Evolutionary conservation across 2,329 filamentous ascomycete genomes (phyloP), one percentile per base, ranked within the genome.

Genomic region (Cladosporium velox): DNA sequence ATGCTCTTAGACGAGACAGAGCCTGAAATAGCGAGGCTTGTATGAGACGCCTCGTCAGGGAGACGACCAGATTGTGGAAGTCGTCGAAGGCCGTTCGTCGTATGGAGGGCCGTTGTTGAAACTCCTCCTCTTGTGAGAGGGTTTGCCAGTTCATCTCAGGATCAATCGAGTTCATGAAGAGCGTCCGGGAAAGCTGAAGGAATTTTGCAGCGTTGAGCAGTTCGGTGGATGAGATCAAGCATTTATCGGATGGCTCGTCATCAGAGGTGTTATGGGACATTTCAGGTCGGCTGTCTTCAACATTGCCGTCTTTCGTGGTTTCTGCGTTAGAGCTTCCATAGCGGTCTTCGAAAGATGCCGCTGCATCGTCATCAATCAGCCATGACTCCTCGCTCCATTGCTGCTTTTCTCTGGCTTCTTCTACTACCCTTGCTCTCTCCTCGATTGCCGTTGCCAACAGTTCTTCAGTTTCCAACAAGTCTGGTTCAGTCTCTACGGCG

Each of bases 21-120:
- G 89, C 86, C 66, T 92, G 86, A 71, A 90, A 90, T 0, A 95
- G 79, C 0, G 87, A 82, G 0, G 90, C 86, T 57, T 91, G 86
- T 1, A 95, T 81, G 1, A 97, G 78, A 14, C 91, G 85, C 66
- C 86, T 87, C 0, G 91, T 93, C 15, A 95, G 70, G 63, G 86
- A 90, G 1, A 90, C 76, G 0, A 85, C 82, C 1, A 97, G 77
- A 10, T 86, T 85, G 72, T 93, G 84, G 54, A 97, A 89, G 71
- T 95, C 91, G 5, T 86, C 84, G n/a, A 96, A 84, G 0, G 91
- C 88, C 1, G 91, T 93, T 7, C 88, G 86, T 70, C 90, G 88
- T 26, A 97, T 86, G 0, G 90, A 87, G 0, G 93, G 93, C 3
- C 81, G 81, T 65, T 86, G 83, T 3, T 72, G 72, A 62, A 76